These are phyloP conservation scores for Exophiala aquamarina DNA, from an alignment of 2,329 filamentous ascomycete species.

Conservation along the genomic window DNA sequence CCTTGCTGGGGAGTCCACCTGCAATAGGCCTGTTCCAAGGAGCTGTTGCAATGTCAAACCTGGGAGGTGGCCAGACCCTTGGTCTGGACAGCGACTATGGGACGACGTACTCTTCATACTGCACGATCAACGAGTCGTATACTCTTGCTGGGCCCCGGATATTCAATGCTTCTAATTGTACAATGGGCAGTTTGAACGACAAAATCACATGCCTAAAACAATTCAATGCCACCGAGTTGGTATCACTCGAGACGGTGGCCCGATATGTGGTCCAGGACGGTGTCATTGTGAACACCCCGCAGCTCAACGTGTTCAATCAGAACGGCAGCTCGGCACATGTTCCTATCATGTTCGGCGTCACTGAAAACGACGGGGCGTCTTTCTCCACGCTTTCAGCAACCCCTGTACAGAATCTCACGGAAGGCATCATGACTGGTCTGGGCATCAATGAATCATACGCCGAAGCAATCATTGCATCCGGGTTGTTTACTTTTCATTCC, in stretches of 20 bases:
- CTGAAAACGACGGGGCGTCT: slow-evolving; percentile 56
- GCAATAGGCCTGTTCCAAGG: slow-evolving; percentile 24
- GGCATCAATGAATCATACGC: slow-evolving; percentile 47
- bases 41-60: slow-evolving; percentile 45
- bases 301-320: slow-evolving; percentile 44
- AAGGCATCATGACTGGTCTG: slow-evolving; percentile 47
- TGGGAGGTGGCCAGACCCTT: slow-evolving; percentile 57
- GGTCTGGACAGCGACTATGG: slow-evolving; percentile 58
- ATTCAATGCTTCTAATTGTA: slow-evolving; percentile 54
- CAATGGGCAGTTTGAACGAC: slow-evolving; percentile 42
- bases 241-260: slow-evolving; percentile 15
- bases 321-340: slow-evolving; percentile 50
- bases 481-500: slow-evolving; percentile 52
- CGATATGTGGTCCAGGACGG: slow-evolving; percentile 61
- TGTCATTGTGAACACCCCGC: slow-evolving; percentile 52
- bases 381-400: slow-evolving; percentile 51
- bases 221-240: slow-evolving; percentile 35
- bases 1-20: slow-evolving; percentile 47
- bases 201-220: slow-evolving; percentile 56
- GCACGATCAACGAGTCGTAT: slow-evolving; percentile 55
- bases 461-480: slow-evolving; percentile 42
- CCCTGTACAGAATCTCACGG: slow-evolving; percentile 41
- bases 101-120: slow-evolving; percentile 59
- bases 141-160: slow-evolving; percentile 51
- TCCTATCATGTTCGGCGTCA: slow-evolving; percentile 57